Evolutionary conservation across 805 yeast genomes (phyloP).

Genomic region (Ogataea glucozyma): DNA sequence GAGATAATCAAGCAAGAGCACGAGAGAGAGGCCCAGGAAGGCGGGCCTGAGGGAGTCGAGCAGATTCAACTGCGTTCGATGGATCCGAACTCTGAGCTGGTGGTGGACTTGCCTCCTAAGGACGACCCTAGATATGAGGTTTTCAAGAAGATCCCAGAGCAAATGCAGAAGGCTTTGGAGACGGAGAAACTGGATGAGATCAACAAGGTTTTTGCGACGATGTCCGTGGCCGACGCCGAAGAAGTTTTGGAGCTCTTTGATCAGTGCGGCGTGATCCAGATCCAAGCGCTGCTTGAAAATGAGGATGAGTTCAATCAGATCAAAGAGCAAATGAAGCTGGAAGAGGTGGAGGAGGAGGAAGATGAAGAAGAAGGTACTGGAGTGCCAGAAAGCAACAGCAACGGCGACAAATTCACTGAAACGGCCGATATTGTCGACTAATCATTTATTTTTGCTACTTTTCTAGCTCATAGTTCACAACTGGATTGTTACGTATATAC

Average conservation of each 20-base stretch:
- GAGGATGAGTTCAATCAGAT: slow-evolving; percentile 64
- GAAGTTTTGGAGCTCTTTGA: slow-evolving; percentile 69
- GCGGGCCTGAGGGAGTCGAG: slow-evolving; percentile 58
- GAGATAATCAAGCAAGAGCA: slow-evolving; percentile 60
- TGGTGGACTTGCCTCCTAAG: slow-evolving; percentile 68
- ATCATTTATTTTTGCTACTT: not conserved
- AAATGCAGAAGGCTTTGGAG: slow-evolving; percentile 74
- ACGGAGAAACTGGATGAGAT: slow-evolving; percentile 74
- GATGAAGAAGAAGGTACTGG: slow-evolving; percentile 13
- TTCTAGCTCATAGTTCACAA: no score
- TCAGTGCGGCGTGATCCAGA: slow-evolving; percentile 79
- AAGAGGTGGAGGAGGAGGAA: slow-evolving; percentile 43
- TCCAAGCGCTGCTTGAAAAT: slow-evolving; percentile 73
- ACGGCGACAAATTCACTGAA: not conserved
- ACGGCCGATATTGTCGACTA: slow-evolving; percentile 46
- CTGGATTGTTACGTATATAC: slow-evolving; percentile 4
- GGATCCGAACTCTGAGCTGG: slow-evolving; percentile 77
- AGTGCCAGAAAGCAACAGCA: no score
- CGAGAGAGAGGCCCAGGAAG: slow-evolving; percentile 39
- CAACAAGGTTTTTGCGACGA: slow-evolving; percentile 74
- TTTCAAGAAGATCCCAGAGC: slow-evolving; percentile 57
- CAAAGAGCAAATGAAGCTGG: slow-evolving; percentile 46
- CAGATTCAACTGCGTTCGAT: slow-evolving; percentile 85
- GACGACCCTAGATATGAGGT: slow-evolving; percentile 51
- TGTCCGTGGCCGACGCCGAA: slow-evolving; percentile 81